Evolutionary conservation across 805 yeast genomes (phyloP), one percentile per base, ranked within the genome.

Genomic region (Sugiyamaella mastotermitis): DNA sequence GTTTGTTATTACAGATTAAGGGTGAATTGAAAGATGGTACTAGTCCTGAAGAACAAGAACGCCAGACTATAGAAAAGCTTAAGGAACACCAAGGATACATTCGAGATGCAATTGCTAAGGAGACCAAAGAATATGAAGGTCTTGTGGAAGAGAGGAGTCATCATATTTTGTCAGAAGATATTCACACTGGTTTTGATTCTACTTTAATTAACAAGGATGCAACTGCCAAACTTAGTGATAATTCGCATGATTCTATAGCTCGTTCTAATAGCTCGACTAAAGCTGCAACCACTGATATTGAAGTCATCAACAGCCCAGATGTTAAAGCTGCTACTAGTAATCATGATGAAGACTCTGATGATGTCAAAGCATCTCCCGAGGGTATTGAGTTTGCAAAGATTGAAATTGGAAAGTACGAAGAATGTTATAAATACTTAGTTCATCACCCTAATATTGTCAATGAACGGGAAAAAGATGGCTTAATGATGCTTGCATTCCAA

Each of bases 401-500:
- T 18, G 62, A 76, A 1, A 47, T 59, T 3, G 62, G 64, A 14
- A 69, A 80, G 33, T 65, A 75, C 30, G 52, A 61, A n/a, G 58
- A 62, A 38, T 67, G 80, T 49, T 71, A 77, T 46, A 63, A 61
- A 35, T 78, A 65, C 59, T 63, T 83, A 48, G 47, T 64, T 69
- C 31, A 57, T 55, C 57, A 84, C 58, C 75, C 83, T 27, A 68
- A 72, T 41, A 83, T 92, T 41, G 76, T 88, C 35, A 76, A 76
- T 3, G 86, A 81, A 47, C 78, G 79, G 45, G 97, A 92, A 57
- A 86, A 88, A 55, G 97, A 92, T 59, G 85, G 95, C 0, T 73
- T 92, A 42, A 68, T 88, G 56, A 88, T 90, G 96, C 80, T 80
- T 15, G 94, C 97, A 0, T 92, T 92, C 59, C 94, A 90, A 52